phyloP scores from a whole-genome alignment of 2,329 filamentous ascomycete species.

The Fusarium floridanum region DNA sequence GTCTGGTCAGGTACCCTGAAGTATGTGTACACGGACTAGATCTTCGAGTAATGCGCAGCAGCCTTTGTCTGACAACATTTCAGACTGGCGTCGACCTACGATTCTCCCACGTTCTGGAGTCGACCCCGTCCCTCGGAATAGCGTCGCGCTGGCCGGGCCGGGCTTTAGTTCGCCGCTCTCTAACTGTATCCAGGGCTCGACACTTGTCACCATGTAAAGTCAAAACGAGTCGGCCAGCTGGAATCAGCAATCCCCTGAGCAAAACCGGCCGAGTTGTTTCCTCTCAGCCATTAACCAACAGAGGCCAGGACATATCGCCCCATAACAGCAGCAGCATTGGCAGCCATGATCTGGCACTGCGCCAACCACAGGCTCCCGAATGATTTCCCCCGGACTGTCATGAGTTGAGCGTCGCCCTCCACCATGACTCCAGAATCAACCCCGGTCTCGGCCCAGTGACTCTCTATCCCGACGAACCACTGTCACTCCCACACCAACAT shows the following conservation, averaged over 20 bases:
- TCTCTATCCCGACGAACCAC: conserved; percentile 29
- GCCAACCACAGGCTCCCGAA: background rate
- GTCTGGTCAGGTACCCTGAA: background rate
- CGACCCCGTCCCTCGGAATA: background rate
- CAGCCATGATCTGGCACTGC: background rate
- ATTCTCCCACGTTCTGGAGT: background rate
- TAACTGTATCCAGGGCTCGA: background rate
- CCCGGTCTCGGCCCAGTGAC: conserved; percentile 2
- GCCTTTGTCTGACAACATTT: conserved; percentile 1
- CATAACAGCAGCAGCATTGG: background rate
- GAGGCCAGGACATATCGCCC: background rate
- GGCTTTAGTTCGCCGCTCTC: background rate
- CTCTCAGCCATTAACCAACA: background rate
- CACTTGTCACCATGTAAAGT: background rate
- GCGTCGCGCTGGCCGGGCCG: conserved; percentile 1
- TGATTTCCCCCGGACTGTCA: background rate
- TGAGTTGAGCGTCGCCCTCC: background rate
- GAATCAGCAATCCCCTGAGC: background rate
- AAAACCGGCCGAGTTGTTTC: background rate
- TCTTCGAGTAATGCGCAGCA: background rate
- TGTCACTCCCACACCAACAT: background rate
- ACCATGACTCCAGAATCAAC: background rate
- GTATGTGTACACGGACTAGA: background rate
- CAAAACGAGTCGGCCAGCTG: background rate
- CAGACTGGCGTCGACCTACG: background rate